phyloP scores from a whole-genome alignment of 2,329 filamentous ascomycete species.

The Aspergillaceae sp. region DNA sequence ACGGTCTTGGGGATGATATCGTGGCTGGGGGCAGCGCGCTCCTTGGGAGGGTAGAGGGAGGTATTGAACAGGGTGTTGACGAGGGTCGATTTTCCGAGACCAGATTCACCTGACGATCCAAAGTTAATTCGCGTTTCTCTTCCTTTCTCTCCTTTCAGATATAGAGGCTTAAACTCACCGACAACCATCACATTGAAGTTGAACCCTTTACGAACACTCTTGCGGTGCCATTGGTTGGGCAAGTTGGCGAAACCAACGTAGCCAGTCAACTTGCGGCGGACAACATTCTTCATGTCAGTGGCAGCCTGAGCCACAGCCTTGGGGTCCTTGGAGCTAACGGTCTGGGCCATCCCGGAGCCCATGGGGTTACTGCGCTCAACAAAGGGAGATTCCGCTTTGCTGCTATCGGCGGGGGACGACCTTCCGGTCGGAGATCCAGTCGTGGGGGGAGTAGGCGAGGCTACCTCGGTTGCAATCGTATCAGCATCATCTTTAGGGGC shows the following conservation, averaged over 20 bases:
- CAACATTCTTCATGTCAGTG: conserved; percentile 82
- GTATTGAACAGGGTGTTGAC: conserved; percentile 99
- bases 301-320: conserved; percentile 49
- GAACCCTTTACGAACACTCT: conserved; percentile 99
- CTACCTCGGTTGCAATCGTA: conserved; percentile 15
- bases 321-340: conserved; percentile 56
- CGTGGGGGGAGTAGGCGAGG: conserved; percentile 25
- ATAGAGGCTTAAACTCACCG: conserved; percentile 54
- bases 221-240: conserved; percentile 99
- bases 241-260: conserved; percentile 98
- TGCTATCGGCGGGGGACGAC: conserved; percentile 33
- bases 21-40: conserved; percentile 93
- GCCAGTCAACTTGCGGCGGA: conserved; percentile 93
- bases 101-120: conserved; percentile 72
- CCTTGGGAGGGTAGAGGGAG: conserved; percentile 94
- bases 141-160: no score
- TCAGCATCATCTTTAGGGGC: conserved; percentile 12
- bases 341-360: conserved; percentile 47
- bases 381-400: conserved; percentile 47
- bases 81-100: conserved; percentile 95
- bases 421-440: conserved; percentile 26
- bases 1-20: conserved; percentile 99
- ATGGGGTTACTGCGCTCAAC: conserved; percentile 53
- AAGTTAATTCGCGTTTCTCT: no score
- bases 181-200: conserved; percentile 99